Conservation (phyloP, 108 stramenopile species). For the Discostella stelligeroides region DNA sequence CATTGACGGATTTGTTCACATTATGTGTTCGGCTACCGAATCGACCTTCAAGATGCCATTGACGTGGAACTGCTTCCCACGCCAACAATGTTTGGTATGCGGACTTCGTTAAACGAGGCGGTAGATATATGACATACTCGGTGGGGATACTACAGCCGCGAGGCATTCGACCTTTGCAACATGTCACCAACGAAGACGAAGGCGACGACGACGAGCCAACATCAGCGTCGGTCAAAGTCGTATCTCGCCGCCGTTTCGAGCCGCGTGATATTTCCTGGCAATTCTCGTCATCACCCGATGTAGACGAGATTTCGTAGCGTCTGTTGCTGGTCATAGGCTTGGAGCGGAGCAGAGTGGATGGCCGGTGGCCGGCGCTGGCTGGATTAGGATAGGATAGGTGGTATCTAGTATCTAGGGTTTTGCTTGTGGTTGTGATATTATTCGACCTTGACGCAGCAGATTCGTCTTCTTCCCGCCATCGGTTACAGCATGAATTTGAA, state of each 20-base stretch:
- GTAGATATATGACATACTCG: slow-evolving; percentile 61
- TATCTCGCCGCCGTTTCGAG: slow-evolving; percentile 4
- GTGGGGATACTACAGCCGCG: slow-evolving; percentile 12
- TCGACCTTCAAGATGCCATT: slow-evolving; percentile 79
- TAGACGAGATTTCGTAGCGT: no score
- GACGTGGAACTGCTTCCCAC: slow-evolving; percentile 49
- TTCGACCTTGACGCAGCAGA: no score
- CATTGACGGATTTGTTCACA: slow-evolving; percentile 34
- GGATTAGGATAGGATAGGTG: no score
- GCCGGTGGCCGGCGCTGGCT: no score
- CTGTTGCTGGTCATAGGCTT: no score
- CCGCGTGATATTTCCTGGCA: neutral
- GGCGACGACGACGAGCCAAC: neutral
- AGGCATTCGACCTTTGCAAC: slow-evolving; percentile 33
- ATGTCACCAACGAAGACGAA: neutral
- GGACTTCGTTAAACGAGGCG: slow-evolving; percentile 61
- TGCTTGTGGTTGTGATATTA: no score
- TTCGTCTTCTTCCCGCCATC: no score
- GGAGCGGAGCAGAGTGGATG: no score
- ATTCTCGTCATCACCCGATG: neutral
- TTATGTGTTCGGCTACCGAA: slow-evolving; percentile 71
- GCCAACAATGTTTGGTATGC: slow-evolving; percentile 58
- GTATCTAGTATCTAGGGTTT: no score
- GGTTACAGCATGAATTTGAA: no score
- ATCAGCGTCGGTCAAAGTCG: neutral